These are phyloP conservation scores for Asterionellopsis glacialis DNA, from an alignment of 108 stramenopile species.

Conservation along the genomic window DNA sequence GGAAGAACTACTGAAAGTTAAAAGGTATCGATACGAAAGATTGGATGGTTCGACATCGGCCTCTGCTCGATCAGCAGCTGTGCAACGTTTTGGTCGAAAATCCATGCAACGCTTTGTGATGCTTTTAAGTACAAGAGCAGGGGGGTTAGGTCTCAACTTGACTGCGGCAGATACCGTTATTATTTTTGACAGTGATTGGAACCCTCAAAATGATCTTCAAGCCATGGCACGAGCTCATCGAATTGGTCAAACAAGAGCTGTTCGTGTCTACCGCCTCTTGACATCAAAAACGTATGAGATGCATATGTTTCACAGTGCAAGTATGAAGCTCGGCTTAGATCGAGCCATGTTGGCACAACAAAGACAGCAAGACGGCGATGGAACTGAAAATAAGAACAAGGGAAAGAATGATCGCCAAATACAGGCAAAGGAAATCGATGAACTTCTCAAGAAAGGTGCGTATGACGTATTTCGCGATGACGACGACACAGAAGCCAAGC, in stretches of 20 bases:
- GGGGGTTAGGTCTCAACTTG: conserved; percentile 74
- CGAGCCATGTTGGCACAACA: conserved; percentile 91
- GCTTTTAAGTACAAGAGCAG: conserved; percentile 92
- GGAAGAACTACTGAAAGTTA: conserved; percentile 85
- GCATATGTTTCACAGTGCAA: conserved; percentile 97
- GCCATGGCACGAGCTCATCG: conserved; percentile 97
- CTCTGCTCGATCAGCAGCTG: conserved; percentile 82
- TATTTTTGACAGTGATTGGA: conserved; percentile 66
- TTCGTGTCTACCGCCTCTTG: conserved; percentile 52
- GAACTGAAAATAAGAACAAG: conserved; percentile 43
- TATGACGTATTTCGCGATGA: conserved; percentile 84
- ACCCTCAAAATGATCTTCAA: conserved; percentile 92
- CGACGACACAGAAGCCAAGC: conserved; percentile 74
- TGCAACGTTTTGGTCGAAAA: conserved; percentile 85
- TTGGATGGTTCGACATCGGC: conserved; percentile 88
- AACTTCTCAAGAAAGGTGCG: conserved; percentile 78
- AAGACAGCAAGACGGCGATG: conserved; percentile 48
- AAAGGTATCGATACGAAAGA: conserved; percentile 75
- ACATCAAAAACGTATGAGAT: conserved; percentile 96
- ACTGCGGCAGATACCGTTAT: conserved; percentile 97
- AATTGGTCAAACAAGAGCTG: conserved; percentile 88
- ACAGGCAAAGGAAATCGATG: conserved; percentile 81
- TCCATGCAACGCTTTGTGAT: conserved; percentile 89
- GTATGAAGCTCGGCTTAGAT: conserved; percentile 95
- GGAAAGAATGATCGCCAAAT: conserved; percentile 57